Base-by-base conservation (phyloP, 176 grass and related monocot species). In the Oryza longistaminata region DNA sequence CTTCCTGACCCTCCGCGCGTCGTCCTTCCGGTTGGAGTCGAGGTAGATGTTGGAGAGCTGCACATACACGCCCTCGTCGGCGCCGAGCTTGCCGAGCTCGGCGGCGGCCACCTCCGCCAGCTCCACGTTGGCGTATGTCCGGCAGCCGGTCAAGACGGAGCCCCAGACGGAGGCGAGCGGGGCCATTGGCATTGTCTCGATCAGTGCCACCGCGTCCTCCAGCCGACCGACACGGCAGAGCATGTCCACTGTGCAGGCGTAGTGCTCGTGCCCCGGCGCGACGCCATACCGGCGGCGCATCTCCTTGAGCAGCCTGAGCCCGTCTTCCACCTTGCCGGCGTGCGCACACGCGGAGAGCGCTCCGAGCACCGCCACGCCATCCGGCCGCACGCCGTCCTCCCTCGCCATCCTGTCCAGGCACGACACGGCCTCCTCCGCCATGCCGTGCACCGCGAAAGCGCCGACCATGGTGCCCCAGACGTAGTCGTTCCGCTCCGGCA, bases 31-130 rank as follows among this genome's bases (percentile, higher is more conserved):
- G 76, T 92, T 78, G 37, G 90, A 88, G 45, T 92, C 76, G 0
- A 91, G 88, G 66, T 97, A 97, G 75, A 97, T 97, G 71, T 87
- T 97, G 34, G 90, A 97, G 27, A 94, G 22, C 74, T 97, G 95
- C 10, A 97, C 90, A 15, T 93, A 94, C 17, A 93, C 78, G 16
- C 92, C 92, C 66, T 97, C 92, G 19, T 94, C 92, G 37, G 88
- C 87, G 6, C 81, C 85, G 8, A 97, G 55, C 64, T 43, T 86
- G 43, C 89, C 85, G 9, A 97, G 88, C 85, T 94, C 92, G 14
- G 65, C 60, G 7, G 76, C 88, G 0, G 90, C 92, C 60, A 88
- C 76, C 82, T 97, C 95, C 0, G 95, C 95, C 14, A 97, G 67
- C 64, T 90, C 92, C 6, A 91, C 85, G 35, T 94, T 94, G 16